These are phyloP conservation scores for Lentithecium fluviatile DNA, from an alignment of 495 filamentous ascomycete genomes.

Conservation along the genomic window DNA sequence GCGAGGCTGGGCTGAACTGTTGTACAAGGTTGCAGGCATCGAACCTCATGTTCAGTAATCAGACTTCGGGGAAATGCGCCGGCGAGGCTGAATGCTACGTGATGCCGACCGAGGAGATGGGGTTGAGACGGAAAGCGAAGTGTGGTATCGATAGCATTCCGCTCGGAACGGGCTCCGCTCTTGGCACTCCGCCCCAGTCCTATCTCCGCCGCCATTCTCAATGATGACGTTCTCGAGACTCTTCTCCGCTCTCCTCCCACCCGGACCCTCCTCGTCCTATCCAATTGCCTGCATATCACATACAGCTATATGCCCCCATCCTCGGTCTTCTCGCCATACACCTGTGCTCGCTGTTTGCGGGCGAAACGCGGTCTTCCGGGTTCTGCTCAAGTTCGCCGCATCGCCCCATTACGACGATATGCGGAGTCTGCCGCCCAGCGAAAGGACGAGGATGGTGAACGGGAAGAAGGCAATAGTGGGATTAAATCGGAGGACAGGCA, in stretches of 20 bases:
- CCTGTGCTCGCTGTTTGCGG: constrained; percentile 39
- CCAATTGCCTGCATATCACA: not conserved
- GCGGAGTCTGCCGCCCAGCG: constrained; percentile 15
- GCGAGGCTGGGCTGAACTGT: no score
- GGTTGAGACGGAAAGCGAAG: not conserved
- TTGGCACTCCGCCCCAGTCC: not conserved
- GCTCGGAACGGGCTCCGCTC: not conserved
- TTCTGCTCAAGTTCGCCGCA: not conserved
- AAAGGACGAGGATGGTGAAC: constrained; percentile 11
- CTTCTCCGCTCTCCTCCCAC: not conserved
- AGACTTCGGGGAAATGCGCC: no score
- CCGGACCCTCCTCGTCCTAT: not conserved
- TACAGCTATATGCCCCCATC: constrained; percentile 24
- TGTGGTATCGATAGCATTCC: not conserved
- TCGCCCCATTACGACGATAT: constrained; percentile 12
- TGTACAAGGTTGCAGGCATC: no score
- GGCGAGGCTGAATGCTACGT: no score
- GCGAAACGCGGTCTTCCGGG: constrained; percentile 2
- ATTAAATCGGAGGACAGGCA: not conserved
- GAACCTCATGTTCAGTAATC: no score
- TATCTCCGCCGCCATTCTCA: not conserved
- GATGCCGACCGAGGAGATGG: no score
- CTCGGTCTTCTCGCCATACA: constrained; percentile 10
- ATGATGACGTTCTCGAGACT: not conserved
- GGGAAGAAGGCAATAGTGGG: not conserved